Conservation (phyloP, 2,329 filamentous ascomycete species). For the Ophiosphaerella korrae region DNA sequence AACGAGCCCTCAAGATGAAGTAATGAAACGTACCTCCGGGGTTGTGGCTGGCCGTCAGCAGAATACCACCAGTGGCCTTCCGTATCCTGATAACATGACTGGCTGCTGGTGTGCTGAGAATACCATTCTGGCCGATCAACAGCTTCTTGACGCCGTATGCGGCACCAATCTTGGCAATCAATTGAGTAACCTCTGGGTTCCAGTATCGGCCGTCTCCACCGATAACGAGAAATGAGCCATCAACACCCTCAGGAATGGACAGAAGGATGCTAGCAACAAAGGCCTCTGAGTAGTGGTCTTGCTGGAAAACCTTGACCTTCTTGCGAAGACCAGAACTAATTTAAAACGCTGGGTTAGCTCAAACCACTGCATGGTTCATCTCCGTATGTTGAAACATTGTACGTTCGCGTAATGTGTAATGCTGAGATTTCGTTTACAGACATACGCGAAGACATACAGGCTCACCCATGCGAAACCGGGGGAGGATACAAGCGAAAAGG, state of each 20-base stretch:
- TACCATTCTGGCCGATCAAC: slow-evolving; percentile 92
- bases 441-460: not conserved
- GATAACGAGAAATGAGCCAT: slow-evolving; percentile 91
- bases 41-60: slow-evolving; percentile 97
- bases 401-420: not conserved
- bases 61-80: slow-evolving; percentile 93
- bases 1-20: not conserved
- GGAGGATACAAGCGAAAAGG: not conserved
- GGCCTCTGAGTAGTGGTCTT: slow-evolving; percentile 92
- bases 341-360: slow-evolving; percentile 25
- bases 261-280: slow-evolving; percentile 94
- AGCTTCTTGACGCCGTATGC: slow-evolving; percentile 99
- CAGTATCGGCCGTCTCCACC: slow-evolving; percentile 96
- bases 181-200: slow-evolving; percentile 94
- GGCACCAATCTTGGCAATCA: slow-evolving; percentile 95
- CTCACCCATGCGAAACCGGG: not conserved
- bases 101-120: slow-evolving; percentile 93
- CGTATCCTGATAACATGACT: slow-evolving; percentile 95
- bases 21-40: slow-evolving; percentile 71
- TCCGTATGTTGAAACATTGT: not conserved
- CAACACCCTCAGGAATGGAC: slow-evolving; percentile 91
- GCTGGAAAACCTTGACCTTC: slow-evolving; percentile 97
- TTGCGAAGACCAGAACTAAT: slow-evolving; percentile 93
- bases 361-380: not conserved
- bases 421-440: not conserved